Conservation (phyloP, 441 rosid species). For the Eugenia klotzschiana region DNA sequence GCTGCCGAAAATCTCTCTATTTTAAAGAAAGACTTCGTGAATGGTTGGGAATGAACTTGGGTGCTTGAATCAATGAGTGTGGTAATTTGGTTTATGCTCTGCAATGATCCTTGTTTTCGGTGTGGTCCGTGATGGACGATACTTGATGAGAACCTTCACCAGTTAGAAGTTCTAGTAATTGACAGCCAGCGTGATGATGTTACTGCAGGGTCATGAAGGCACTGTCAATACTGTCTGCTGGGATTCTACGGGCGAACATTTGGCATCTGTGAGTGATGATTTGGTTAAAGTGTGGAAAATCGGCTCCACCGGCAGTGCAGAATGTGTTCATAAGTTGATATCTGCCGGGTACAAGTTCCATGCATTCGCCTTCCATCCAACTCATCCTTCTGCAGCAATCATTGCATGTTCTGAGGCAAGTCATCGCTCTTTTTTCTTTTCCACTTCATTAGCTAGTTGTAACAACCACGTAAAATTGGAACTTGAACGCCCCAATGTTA, state of each 20-base stretch:
- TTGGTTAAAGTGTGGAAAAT: constrained; percentile 78
- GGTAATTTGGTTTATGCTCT: neutral
- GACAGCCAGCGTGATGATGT: neutral
- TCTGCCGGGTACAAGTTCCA: constrained; percentile 72
- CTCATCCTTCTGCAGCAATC: constrained; percentile 55
- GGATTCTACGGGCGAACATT: constrained; percentile 72
- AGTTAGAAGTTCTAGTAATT: neutral
- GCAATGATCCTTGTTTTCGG: neutral
- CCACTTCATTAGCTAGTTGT: neutral
- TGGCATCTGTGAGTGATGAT: constrained; percentile 86
- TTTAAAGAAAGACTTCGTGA: no score
- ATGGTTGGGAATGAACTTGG: no score
- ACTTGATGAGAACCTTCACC: neutral
- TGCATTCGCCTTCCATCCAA: constrained; percentile 78
- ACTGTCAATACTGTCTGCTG: constrained; percentile 69
- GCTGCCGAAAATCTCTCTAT: no score
- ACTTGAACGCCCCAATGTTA: neutral
- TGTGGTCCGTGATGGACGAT: neutral
- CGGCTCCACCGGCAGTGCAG: constrained; percentile 65
- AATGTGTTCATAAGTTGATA: constrained; percentile 65
- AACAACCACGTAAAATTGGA: neutral
- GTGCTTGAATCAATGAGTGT: neutral
- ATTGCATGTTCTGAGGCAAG: constrained; percentile 87
- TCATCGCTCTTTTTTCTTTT: neutral
- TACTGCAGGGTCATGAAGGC: constrained; percentile 62